Base-by-base conservation (phyloP, 805 yeast genomes). In the Metschnikowia borealis region DNA sequence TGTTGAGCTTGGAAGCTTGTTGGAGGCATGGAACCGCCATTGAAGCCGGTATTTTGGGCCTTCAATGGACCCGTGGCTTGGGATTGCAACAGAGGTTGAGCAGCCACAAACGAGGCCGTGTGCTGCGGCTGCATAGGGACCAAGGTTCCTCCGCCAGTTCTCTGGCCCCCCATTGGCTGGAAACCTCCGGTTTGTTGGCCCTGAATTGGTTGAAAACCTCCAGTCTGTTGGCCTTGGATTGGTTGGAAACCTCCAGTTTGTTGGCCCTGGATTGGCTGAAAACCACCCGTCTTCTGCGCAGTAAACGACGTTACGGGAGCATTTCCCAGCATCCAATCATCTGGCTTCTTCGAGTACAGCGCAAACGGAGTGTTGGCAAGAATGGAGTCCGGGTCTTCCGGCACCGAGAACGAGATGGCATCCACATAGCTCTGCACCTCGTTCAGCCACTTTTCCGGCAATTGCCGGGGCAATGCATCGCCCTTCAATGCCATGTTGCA, bases 401-500 rank as follows among this genome's bases (percentile, higher is more conserved):
- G 89, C 47, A 89, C 81, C 46, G 82, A 76, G 63, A 90, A 85
- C 60, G 83, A 87, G 60, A 92, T 91, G 31, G 89, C 88, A 67
- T 90, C 97, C 37, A 91, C 91, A 69, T 91, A 87, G 52, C 94
- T 85, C 53, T 84, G 80, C 11, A 92, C 97, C 67, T 92, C 97
- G 62, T 86, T 87, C 62, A 76, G 75, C 70, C 89, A 82, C 54
- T 79, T 83, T 18, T 79, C 78, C 31, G 96, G 96, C 57, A 92
- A 69, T 38, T 74, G 76, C 39, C 73, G 73, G 2, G 98, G 97
- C 53, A 91, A 74, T 7, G 84, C 73, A 57, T 87, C 90, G 35
- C 96, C 96, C 59, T 81, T 82, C 58, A 88, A 75, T 0, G 85
- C 86, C 61, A 82, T 69, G 58, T 87, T 86, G 64, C 96, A 90